Base-by-base conservation (phyloP, 176 grass and related monocot species). In the Carex myosuroides region DNA sequence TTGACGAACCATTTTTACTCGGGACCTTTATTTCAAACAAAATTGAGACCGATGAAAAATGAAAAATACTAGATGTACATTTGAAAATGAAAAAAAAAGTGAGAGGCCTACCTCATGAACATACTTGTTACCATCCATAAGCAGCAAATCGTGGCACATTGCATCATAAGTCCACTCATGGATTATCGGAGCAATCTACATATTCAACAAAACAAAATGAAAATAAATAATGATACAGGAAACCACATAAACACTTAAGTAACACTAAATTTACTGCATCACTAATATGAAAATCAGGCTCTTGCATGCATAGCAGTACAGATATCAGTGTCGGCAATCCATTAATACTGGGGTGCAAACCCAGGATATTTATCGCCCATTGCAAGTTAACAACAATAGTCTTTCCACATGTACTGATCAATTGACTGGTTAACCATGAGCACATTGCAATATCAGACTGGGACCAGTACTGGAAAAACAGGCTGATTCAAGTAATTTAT, bases 101-200 rank as follows among this genome's bases (percentile, higher is more conserved):
- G 60, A 39, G 32, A 64, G 5, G 33, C 82, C 82, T 85, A 94
- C 95, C 95, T 95, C 92, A 39, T 98, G 89, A 33, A 92, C 88
- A 88, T 95, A 98, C 79, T 98, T 98, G 56, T 90, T 98, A 64
- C 95, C 95, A 80, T 98, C 95, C 95, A 98, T 93, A 55, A 70
- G 87, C 37, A 98, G 75, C 30, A 98, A 85, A 86, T 98, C 95
- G 86, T 93, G 95, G 70, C 95, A 98, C 95, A 98, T 98, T 61
- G 95, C 95, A 70, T 95, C 95, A 63, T 98, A 98, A 12, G 95
- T 98, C 95, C 95, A 98, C 87, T 98, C 95, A 84, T 98, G 95
- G 84, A 98, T 98, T 56, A 98, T 87, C 68, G 95, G 95, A 3
- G 95, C 92, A 85, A 98, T 98, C 95, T 98, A 67, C 5, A 60